These are phyloP conservation scores for Lanmaoa pseudosensibilis DNA, from an alignment of 768 basidiomycete genomes.

Conservation along the genomic window DNA sequence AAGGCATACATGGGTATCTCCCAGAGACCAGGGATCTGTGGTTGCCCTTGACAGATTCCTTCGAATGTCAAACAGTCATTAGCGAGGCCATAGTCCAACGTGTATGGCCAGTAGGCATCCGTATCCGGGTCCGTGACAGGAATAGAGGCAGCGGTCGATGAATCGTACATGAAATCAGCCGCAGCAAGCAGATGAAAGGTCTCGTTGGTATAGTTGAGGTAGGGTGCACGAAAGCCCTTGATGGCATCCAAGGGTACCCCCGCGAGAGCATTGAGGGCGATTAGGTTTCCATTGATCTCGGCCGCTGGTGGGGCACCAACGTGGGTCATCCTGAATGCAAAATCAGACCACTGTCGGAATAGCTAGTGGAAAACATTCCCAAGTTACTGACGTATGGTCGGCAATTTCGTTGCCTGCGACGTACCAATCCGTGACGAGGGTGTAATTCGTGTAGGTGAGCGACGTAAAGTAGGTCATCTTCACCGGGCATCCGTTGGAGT, in stretches of 20 bases:
- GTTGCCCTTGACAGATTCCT: background rate
- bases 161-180: background rate
- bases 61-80: background rate
- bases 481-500: background rate
- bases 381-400: conserved; percentile 2
- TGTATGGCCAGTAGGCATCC: conserved; percentile 8
- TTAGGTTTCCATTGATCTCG: conserved; percentile 3
- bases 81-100: conserved; percentile 5
- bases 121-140: conserved; percentile 1
- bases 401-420: conserved; percentile 6
- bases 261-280: background rate
- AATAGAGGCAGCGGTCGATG: background rate
- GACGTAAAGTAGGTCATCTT: conserved; percentile 8
- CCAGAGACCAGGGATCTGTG: background rate
- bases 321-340: background rate
- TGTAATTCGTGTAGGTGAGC: conserved; percentile 5
- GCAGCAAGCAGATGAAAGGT: background rate
- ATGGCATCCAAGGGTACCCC: background rate
- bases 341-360: background rate
- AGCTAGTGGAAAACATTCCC: background rate
- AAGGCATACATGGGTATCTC: conserved; percentile 1
- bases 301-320: background rate
- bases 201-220: conserved; percentile 1
- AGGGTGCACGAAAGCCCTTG: conserved; percentile 1
- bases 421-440: conserved; percentile 8